phyloP scores from a whole-genome alignment of 441 rosid genomes.

The Kokia cookei region DNA sequence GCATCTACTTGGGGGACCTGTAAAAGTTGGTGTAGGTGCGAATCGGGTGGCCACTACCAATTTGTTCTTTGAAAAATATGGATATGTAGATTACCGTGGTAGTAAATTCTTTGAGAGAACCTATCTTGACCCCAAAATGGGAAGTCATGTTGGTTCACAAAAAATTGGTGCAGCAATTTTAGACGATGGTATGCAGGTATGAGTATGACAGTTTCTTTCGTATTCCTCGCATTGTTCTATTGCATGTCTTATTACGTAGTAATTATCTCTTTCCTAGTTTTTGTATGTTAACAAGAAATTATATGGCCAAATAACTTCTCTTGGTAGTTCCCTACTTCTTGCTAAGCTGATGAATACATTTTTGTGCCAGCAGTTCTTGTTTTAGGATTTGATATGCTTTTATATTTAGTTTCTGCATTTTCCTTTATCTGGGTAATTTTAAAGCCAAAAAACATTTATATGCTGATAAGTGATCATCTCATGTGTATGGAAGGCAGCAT shows the following conservation, averaged over 20 bases:
- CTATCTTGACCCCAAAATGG: constrained; percentile 14
- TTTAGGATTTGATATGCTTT: neutral
- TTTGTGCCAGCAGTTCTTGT: neutral
- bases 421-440: neutral
- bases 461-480: constrained; percentile 14
- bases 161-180: constrained; percentile 48
- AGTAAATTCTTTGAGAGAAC: constrained; percentile 5
- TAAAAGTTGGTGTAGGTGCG: constrained; percentile 65
- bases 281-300: neutral
- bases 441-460: neutral
- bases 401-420: neutral
- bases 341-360: neutral
- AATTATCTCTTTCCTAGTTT: no score
- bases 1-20: constrained; percentile 41
- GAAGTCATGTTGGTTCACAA: constrained; percentile 10
- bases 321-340: neutral
- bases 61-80: constrained; percentile 44
- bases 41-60: constrained; percentile 68
- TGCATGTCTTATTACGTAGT: neutral
- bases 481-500: constrained; percentile 55
- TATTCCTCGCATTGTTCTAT: neutral
- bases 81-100: constrained; percentile 31
- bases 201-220: constrained; percentile 20
- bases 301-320: neutral
- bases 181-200: constrained; percentile 96